These are phyloP conservation scores for Colletotrichum liriopes DNA, from an alignment of 2,329 filamentous ascomycete species.

Conservation along the genomic window DNA sequence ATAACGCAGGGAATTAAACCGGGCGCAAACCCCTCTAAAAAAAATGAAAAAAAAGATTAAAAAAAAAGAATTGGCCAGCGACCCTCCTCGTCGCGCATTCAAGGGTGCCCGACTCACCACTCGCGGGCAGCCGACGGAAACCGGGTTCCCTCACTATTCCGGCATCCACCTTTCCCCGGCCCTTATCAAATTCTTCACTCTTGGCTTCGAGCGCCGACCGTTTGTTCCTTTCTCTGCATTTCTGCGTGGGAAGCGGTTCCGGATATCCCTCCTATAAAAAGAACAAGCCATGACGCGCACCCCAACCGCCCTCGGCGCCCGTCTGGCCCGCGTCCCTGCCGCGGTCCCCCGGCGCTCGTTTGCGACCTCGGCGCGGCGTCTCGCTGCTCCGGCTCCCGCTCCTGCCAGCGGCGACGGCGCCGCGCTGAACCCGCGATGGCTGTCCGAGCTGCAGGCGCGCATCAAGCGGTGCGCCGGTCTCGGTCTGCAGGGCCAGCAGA, in stretches of 20 bases:
- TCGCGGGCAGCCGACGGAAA: conserved; percentile 31
- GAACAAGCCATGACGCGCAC: conserved; percentile 1
- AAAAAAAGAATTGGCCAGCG: background rate
- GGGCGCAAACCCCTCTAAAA: background rate
- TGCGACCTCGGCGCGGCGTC: conserved; percentile 14
- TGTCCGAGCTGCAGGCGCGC: conserved; percentile 47
- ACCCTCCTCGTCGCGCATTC: background rate
- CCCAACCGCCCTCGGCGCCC: conserved; percentile 14
- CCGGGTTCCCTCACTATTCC: conserved; percentile 25
- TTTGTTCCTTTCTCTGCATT: background rate
- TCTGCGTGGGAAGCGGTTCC: background rate
- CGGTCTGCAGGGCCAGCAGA: conserved; percentile 7
- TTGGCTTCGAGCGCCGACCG: background rate
- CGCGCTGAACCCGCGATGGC: conserved; percentile 48
- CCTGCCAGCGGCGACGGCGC: background rate
- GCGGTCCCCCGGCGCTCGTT: conserved; percentile 15
- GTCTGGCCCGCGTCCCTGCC: conserved; percentile 1
- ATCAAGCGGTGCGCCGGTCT: conserved; percentile 38
- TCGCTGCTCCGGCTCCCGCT: background rate
- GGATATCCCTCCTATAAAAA: background rate
- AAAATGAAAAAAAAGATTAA: no score
- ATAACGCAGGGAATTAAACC: conserved; percentile 1
- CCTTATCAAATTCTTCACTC: conserved; percentile 16
- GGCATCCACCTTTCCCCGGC: conserved; percentile 15
- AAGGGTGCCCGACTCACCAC: background rate